A percentile compares a stretch with the other conserved stretches of the same genome.
Evolutionary conservation across 176 grass and related monocot genomes (phyloP).

Genomic region (Rhynchospora pubera): DNA sequence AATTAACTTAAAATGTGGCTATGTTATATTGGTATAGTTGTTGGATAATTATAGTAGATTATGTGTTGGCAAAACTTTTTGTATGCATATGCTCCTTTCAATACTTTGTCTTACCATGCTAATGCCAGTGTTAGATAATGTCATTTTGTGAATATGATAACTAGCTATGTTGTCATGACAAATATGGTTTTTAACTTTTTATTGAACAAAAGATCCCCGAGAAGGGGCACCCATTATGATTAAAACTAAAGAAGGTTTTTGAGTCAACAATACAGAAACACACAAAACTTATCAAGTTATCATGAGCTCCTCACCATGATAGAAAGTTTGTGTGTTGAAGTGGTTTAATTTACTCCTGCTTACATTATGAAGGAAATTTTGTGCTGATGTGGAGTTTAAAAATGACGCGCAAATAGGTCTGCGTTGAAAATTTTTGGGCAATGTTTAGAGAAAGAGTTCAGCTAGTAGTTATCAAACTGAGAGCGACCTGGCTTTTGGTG

Average conservation of each 20-base stretch:
- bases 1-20: not conserved
- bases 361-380: not conserved
- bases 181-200: too few species aligned
- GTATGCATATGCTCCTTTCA: not conserved
- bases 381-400: not conserved
- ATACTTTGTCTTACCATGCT: not conserved
- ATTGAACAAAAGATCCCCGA: too few species aligned
- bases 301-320: too few species aligned
- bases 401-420: not conserved
- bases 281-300: too few species aligned
- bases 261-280: too few species aligned
- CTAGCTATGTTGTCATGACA: not conserved
- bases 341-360: not conserved
- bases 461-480: too few species aligned
- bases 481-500: too few species aligned
- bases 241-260: too few species aligned
- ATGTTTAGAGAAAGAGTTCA: too few species aligned
- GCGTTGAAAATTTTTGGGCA: too few species aligned
- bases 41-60: not conserved
- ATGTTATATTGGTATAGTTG: not conserved
- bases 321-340: too few species aligned
- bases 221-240: too few species aligned
- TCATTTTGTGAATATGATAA: not conserved
- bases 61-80: not conserved
- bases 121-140: not conserved